Evolutionary conservation across 768 basidiomycete species (phyloP).

Genomic region (Mycena vulgaris): DNA sequence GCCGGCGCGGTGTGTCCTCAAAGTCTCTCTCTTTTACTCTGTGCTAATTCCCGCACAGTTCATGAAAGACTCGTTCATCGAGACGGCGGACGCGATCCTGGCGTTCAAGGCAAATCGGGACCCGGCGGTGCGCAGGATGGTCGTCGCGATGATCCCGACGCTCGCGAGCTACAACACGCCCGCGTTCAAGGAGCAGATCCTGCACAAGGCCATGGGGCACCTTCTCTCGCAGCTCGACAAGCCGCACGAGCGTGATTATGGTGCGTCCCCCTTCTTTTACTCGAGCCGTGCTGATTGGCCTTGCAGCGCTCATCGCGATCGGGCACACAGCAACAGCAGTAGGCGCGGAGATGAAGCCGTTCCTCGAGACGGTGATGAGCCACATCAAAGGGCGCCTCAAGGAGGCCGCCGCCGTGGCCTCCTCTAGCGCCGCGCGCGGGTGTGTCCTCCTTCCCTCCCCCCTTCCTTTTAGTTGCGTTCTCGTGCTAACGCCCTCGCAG

Average conservation of each 20-base stretch:
- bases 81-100: conserved; percentile 92
- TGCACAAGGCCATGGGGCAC: conserved; percentile 96
- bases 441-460: not conserved
- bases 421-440: not conserved
- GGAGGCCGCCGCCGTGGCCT: conserved; percentile 19
- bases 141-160: conserved; percentile 95
- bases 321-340: conserved; percentile 96
- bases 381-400: conserved; percentile 75
- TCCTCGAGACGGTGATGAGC: conserved; percentile 93
- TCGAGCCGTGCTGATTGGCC: not conserved
- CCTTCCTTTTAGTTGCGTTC: too few species aligned
- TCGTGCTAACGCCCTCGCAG: too few species aligned
- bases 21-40: not conserved
- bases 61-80: conserved; percentile 88
- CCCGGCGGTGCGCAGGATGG: conserved; percentile 91
- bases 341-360: conserved; percentile 95
- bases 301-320: conserved; percentile 92
- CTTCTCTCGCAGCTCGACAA: conserved; percentile 91
- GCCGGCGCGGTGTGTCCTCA: conserved; percentile 69
- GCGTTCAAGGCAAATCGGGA: conserved; percentile 92
- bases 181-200: conserved; percentile 91
- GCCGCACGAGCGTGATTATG: conserved; percentile 77
- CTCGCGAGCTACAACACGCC: conserved; percentile 96
- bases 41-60: conserved; percentile 61
- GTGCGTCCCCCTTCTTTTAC: conserved; percentile 61